Conservation (phyloP, 495 filamentous ascomycete genomes). For the Neurospora cerealis region DNA sequence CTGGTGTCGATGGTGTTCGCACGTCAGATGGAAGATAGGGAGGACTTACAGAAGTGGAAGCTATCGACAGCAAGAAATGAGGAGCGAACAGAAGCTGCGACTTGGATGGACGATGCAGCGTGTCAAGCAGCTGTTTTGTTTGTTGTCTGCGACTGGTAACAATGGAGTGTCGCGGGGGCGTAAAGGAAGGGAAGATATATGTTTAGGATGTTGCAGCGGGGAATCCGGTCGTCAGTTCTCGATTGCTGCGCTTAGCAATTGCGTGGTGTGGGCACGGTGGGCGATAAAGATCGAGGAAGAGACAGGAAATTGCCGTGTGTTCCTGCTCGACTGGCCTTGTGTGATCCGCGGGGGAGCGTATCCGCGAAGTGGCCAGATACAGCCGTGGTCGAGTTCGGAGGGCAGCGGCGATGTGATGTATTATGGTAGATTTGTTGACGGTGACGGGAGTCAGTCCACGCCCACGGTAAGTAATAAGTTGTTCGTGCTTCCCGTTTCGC, state of each 20-base stretch:
- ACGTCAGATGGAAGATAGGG: neutral
- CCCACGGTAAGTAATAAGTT: slow-evolving; percentile 9
- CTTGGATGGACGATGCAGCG: neutral
- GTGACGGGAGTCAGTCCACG: slow-evolving; percentile 8
- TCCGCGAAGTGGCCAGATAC: neutral
- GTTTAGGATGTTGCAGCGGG: neutral
- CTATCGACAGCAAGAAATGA: neutral
- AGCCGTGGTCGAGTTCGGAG: neutral
- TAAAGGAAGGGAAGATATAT: neutral
- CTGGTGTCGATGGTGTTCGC: neutral
- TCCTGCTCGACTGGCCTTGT: neutral
- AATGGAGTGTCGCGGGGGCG: neutral
- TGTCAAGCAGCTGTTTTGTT: neutral
- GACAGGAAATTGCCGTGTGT: neutral
- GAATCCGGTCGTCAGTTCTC: neutral
- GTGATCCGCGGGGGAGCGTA: neutral
- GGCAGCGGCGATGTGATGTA: neutral
- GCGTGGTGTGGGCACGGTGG: neutral
- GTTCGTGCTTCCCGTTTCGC: slow-evolving; percentile 7
- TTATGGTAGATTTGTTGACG: slow-evolving; percentile 1
- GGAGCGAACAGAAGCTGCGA: neutral
- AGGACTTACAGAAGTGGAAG: neutral
- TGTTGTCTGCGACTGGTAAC: neutral
- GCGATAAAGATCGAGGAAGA: neutral
- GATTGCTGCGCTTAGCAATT: neutral